Conservation (phyloP, 768 basidiomycete species). For the Lactarius psammicola region DNA sequence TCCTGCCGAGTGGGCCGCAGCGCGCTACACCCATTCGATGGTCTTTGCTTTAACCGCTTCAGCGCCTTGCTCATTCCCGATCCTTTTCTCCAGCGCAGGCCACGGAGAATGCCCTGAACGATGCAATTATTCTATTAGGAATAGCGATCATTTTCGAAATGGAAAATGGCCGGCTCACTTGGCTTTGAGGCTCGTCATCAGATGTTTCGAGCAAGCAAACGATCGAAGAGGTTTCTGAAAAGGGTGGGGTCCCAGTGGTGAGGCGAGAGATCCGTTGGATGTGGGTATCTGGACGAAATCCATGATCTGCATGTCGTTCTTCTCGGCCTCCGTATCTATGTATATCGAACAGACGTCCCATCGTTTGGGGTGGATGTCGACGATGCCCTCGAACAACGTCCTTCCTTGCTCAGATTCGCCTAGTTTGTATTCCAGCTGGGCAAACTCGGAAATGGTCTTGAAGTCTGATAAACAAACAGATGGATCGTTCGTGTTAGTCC, state of each 20-base stretch:
- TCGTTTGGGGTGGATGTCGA: slow-evolving; percentile 94
- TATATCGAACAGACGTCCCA: no score
- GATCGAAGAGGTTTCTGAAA: slow-evolving; percentile 77
- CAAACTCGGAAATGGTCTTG: no score
- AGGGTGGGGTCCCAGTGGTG: no score
- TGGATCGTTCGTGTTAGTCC: no score
- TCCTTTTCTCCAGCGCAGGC: slow-evolving; percentile 79
- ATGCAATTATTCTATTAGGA: slow-evolving; percentile 8
- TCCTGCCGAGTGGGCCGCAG: slow-evolving; percentile 36
- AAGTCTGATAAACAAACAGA: no score
- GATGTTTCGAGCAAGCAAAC: slow-evolving; percentile 78
- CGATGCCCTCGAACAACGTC: slow-evolving; percentile 93
- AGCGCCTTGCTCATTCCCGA: slow-evolving; percentile 86
- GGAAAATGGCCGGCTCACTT: no score
- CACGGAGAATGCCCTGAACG: slow-evolving; percentile 83
- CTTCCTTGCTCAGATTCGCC: slow-evolving; percentile 94
- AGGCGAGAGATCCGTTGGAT: no score
- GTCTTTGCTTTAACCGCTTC: slow-evolving; percentile 83
- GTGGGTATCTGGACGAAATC: slow-evolving; percentile 46
- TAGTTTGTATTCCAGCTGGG: slow-evolving; percentile 93
- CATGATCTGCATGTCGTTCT: slow-evolving; percentile 73
- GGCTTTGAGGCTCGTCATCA: slow-evolving; percentile 92
- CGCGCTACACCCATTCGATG: slow-evolving; percentile 83
- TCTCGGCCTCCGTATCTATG: slow-evolving; percentile 92
- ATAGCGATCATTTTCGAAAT: no score